Evolutionary conservation across 768 basidiomycete species (phyloP).

Genomic region (Panaeolus cyanescens): DNA sequence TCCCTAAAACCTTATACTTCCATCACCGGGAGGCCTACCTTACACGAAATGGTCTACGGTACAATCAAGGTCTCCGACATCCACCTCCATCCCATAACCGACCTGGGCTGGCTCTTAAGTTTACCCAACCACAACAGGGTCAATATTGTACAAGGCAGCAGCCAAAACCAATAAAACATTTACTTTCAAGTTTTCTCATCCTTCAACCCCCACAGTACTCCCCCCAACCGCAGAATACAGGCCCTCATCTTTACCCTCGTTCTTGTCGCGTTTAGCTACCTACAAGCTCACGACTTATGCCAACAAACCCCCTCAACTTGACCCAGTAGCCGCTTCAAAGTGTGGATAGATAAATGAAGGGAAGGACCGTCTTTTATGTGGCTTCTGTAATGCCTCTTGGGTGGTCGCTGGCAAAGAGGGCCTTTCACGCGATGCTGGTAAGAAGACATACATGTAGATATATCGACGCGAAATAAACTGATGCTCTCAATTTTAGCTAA

Average conservation of each 20-base stretch:
- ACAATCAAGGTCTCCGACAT: no score
- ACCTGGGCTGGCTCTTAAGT: no score
- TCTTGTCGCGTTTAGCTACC: conserved; percentile 72
- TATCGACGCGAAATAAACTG: neutral
- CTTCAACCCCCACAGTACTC: conserved; percentile 30
- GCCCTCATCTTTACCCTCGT: conserved; percentile 75
- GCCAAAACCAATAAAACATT: conserved; percentile 53
- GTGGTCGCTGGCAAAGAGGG: conserved; percentile 69
- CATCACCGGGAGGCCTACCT: no score
- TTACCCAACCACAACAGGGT: no score
- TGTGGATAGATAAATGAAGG: conserved; percentile 87
- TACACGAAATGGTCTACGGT: no score
- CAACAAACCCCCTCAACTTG: conserved; percentile 72
- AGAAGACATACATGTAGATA: conserved; percentile 36
- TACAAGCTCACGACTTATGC: conserved; percentile 81
- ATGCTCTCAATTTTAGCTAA: conserved; percentile 47
- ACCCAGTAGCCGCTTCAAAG: conserved; percentile 79
- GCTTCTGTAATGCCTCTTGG: conserved; percentile 73
- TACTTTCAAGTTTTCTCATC: conserved; percentile 42
- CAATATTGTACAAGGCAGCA: conserved; percentile 70
- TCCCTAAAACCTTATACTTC: no score
- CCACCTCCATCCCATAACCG: no score
- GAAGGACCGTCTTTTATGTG: conserved; percentile 77
- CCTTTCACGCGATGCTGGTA: conserved; percentile 79
- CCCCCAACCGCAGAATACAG: conserved; percentile 62